Conservation (phyloP, 768 basidiomycete genomes). For the Hygrophoropsis aurantiaca region DNA sequence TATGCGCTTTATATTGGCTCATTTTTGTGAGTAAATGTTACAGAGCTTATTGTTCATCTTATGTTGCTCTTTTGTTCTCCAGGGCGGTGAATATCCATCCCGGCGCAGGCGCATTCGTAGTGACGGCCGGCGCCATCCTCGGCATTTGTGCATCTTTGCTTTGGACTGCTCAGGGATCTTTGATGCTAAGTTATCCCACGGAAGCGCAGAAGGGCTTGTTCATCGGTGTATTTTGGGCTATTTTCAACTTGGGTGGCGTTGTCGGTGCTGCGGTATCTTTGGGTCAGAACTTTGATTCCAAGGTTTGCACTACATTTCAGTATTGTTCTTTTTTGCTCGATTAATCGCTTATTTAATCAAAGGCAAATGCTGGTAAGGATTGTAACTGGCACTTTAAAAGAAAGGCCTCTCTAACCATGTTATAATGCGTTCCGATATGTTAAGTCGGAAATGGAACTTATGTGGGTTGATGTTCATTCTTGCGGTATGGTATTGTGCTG, state of each 20-base stretch:
- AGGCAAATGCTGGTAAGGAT: conserved; percentile 31
- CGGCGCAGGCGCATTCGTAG: conserved; percentile 59
- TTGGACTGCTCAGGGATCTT: conserved; percentile 84
- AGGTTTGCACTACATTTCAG: conserved; percentile 36
- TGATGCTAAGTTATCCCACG: conserved; percentile 84
- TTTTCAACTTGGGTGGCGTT: conserved; percentile 82
- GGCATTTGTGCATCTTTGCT: conserved; percentile 71
- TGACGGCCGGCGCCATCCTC: conserved; percentile 69
- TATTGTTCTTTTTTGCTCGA: neutral
- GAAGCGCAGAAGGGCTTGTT: conserved; percentile 75
- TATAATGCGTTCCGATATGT: conserved; percentile 4
- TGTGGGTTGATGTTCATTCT: conserved; percentile 38
- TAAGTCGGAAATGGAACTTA: conserved; percentile 74
- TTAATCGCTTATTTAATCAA: conserved; percentile 3
- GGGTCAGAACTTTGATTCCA: conserved; percentile 66
- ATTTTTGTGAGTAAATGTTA: conserved; percentile 54
- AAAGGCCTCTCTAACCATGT: neutral
- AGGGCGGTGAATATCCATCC: conserved; percentile 74
- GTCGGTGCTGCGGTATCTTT: conserved; percentile 77
- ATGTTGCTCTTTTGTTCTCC: neutral
- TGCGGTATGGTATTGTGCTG: neutral
- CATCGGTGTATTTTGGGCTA: conserved; percentile 81
- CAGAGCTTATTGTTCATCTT: too few relatives aligned
- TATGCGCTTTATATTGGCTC: conserved; percentile 77
- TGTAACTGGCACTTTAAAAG: too few relatives aligned